Conservation (phyloP, 2,329 filamentous ascomycete genomes). For the Fusarium aywerte region DNA sequence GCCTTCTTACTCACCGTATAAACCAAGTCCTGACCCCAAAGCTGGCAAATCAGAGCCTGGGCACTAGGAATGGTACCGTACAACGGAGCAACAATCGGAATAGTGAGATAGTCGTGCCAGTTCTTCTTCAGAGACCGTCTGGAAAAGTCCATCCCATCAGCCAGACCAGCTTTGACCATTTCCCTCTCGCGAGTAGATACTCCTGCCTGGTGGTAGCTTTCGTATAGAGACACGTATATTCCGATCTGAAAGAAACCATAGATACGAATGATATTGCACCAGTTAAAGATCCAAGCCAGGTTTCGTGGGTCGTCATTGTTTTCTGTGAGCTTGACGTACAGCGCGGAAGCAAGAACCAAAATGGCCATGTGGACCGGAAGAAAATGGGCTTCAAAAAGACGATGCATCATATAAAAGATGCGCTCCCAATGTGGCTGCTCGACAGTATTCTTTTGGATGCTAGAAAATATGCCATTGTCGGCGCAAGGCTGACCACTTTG, state of each 20-base stretch:
- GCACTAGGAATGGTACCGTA: slow-evolving; percentile 75
- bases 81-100: slow-evolving; percentile 73
- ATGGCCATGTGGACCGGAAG: slow-evolving; percentile 75
- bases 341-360: slow-evolving; percentile 68
- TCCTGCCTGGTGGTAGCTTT: slow-evolving; percentile 72
- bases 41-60: slow-evolving; percentile 74
- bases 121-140: slow-evolving; percentile 66
- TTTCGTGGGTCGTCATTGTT: slow-evolving; percentile 62
- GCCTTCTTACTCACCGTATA: slow-evolving; percentile 80
- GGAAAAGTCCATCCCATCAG: slow-evolving; percentile 73
- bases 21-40: slow-evolving; percentile 75
- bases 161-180: slow-evolving; percentile 72
- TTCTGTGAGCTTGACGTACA: slow-evolving; percentile 68
- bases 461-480: slow-evolving; percentile 66
- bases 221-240: slow-evolving; percentile 73
- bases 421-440: slow-evolving; percentile 65
- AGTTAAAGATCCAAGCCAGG: slow-evolving; percentile 67
- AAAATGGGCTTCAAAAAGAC: slow-evolving; percentile 80
- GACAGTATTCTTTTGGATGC: slow-evolving; percentile 63
- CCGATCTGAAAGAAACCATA: slow-evolving; percentile 71
- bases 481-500: slow-evolving; percentile 52
- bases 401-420: slow-evolving; percentile 69
- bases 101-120: slow-evolving; percentile 70
- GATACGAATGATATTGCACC: slow-evolving; percentile 70
- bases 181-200: slow-evolving; percentile 70